phyloP scores from a whole-genome alignment of 352 stramenopile species.

The Phytophthora hybrid region DNA sequence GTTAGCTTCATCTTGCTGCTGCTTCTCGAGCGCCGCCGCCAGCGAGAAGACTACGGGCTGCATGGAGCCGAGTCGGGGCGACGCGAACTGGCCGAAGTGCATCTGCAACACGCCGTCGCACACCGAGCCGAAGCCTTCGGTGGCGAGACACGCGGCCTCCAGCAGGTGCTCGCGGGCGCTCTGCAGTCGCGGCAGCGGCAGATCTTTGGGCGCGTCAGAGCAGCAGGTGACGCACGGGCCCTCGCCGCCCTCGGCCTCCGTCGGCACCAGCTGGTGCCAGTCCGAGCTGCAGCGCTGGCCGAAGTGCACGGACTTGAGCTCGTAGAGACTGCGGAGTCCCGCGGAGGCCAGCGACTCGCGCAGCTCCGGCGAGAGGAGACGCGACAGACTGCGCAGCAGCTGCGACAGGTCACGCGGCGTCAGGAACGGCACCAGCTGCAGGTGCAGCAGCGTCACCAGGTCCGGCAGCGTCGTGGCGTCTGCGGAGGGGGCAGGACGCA shows the following conservation, averaged over 20 bases:
- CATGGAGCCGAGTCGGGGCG: constrained; percentile 29
- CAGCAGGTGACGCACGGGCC: constrained; percentile 21
- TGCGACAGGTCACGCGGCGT: constrained; percentile 30
- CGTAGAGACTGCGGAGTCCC: constrained; percentile 28
- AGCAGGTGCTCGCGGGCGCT: constrained; percentile 30
- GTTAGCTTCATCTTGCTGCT: not conserved
- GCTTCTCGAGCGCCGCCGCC: constrained; percentile 19
- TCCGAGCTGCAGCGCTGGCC: constrained; percentile 33
- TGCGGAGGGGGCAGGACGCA: not conserved
- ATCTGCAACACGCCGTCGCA: constrained; percentile 36
- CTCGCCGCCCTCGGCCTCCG: constrained; percentile 27
- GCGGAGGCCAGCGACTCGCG: constrained; percentile 23
- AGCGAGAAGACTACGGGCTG: constrained; percentile 37
- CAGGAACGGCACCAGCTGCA: constrained; percentile 38
- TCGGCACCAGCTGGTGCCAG: constrained; percentile 36
- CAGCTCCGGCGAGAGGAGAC: constrained; percentile 8
- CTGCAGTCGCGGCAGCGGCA: constrained; percentile 22
- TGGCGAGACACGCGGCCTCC: constrained; percentile 20
- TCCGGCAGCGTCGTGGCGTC: constrained; percentile 12
- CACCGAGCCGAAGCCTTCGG: constrained; percentile 16
- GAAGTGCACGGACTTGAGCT: constrained; percentile 22
- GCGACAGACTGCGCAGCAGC: constrained; percentile 20
- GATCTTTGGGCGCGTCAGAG: constrained; percentile 19
- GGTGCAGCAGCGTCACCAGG: constrained; percentile 34
- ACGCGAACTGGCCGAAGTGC: constrained; percentile 31